phyloP scores from a whole-genome alignment of 768 basidiomycete species.

The Strobilomyces echinocephalus region DNA sequence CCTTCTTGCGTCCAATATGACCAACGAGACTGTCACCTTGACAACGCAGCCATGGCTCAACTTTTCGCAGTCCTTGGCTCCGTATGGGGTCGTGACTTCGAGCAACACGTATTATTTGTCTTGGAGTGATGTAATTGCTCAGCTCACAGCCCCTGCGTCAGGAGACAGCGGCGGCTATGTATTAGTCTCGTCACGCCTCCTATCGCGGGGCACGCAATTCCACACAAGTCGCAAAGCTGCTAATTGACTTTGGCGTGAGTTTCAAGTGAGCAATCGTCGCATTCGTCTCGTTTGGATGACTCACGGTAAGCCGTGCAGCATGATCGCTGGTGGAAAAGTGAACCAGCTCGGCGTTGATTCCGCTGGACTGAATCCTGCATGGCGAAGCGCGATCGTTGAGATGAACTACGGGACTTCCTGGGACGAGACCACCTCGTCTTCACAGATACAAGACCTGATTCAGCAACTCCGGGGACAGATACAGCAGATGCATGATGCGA shows the following conservation, averaged over 20 bases:
- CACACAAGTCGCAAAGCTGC: constrained; percentile 20
- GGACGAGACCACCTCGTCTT: constrained; percentile 14
- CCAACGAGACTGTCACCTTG: constrained; percentile 31
- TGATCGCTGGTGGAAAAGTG: constrained; percentile 44
- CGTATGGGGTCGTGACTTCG: constrained; percentile 3
- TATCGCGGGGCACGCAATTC: constrained; percentile 28
- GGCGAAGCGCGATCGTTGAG: constrained; percentile 37
- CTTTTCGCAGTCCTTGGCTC: constrained; percentile 12
- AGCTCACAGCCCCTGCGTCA: not conserved
- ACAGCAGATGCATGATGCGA: not conserved
- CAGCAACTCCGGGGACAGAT: constrained; percentile 1
- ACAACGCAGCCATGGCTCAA: constrained; percentile 34
- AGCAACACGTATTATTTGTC: not conserved
- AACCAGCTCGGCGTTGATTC: constrained; percentile 31
- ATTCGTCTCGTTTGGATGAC: not conserved
- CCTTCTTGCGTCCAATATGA: constrained; percentile 34
- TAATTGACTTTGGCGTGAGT: not conserved
- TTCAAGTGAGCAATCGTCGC: constrained; percentile 7
- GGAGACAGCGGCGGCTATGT: constrained; percentile 21
- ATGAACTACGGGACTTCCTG: constrained; percentile 2
- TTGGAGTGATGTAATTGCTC: constrained; percentile 24
- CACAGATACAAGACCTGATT: constrained; percentile 10
- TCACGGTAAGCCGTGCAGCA: constrained; percentile 25
- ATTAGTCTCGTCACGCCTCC: constrained; percentile 24
- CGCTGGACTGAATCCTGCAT: constrained; percentile 43